Percentiles rank a stretch among this genome's conserved stretches.
Evolutionary conservation across 257 asterid species (phyloP).

Genomic region (Nicotiana sylvestris): DNA sequence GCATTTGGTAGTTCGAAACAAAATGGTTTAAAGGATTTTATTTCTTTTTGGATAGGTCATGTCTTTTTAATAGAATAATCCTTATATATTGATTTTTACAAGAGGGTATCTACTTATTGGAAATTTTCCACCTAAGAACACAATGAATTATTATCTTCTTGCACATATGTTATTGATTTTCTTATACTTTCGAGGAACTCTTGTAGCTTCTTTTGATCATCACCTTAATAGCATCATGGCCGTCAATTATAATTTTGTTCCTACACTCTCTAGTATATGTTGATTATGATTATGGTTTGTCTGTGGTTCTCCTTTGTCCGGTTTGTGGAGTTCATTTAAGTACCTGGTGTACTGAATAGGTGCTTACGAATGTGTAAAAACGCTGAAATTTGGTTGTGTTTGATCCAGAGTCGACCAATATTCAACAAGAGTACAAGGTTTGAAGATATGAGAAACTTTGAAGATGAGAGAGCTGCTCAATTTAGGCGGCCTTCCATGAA

Average conservation of each 20-base stretch:
- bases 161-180: background rate
- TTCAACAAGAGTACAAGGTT: conserved; percentile 94
- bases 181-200: background rate
- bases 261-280: background rate
- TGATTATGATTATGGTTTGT: background rate
- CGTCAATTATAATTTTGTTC: background rate
- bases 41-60: background rate
- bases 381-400: background rate
- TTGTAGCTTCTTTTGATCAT: background rate
- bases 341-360: background rate
- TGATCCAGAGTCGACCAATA: conserved; percentile 84
- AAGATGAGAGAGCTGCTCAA: conserved; percentile 55
- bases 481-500: conserved; percentile 61
- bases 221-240: background rate
- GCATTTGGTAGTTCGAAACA: background rate
- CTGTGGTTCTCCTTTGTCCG: background rate
- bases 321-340: background rate
- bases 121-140: background rate
- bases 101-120: background rate
- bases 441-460: conserved; percentile 88
- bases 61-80: background rate
- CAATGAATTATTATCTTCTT: background rate
- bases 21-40: background rate
- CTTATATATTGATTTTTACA: background rate
- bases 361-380: background rate